Evolutionary conservation across 1,284 basidiomycete genomes (phyloP).

Genomic region (Lentinula novae-zelandiae): DNA sequence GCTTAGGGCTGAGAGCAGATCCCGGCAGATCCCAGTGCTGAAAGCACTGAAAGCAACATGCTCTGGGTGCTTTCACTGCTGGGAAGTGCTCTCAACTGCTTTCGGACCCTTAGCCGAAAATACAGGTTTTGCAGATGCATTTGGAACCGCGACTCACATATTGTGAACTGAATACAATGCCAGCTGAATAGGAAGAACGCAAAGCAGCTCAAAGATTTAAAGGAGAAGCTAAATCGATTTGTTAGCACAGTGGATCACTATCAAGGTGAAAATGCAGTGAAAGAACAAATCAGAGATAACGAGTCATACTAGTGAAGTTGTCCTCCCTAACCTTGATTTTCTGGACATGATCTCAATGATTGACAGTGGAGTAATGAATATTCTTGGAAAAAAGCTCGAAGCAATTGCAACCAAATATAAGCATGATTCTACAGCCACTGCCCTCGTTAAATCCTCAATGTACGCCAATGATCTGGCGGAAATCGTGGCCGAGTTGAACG

Average conservation of each 20-base stretch:
- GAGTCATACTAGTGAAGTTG: neutral
- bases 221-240: neutral
- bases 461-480: conserved; percentile 1
- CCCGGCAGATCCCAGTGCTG: no score
- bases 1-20: no score
- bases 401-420: neutral
- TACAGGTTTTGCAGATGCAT: no score
- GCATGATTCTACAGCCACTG: neutral
- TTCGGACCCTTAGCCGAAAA: no score
- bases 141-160: neutral
- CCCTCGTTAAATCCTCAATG: neutral
- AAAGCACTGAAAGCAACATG: no score
- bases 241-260: neutral
- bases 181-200: neutral
- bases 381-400: neutral
- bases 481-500: neutral
- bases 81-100: no score
- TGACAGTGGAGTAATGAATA: neutral
- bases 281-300: neutral
- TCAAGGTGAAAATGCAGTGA: neutral
- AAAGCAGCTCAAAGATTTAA: neutral
- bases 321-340: neutral
- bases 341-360: neutral
- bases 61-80: no score
- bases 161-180: neutral